phyloP scores from a whole-genome alignment of 768 basidiomycete species.

The Tricholoma terreum region DNA sequence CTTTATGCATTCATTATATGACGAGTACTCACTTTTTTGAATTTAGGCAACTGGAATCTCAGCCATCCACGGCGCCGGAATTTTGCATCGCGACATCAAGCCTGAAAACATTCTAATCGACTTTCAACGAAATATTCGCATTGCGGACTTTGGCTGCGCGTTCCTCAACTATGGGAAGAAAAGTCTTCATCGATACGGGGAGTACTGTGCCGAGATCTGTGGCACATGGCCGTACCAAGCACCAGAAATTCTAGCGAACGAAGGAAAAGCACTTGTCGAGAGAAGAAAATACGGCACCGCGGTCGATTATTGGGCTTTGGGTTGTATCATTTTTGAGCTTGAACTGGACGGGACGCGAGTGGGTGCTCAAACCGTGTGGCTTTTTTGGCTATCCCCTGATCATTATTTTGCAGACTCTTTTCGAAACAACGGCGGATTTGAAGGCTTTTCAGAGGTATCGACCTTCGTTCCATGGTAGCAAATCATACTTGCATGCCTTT shows the following conservation, averaged over 20 bases:
- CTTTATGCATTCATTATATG: not conserved
- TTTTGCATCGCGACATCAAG: constrained; percentile 70
- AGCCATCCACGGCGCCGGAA: constrained; percentile 53
- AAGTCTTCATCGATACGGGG: constrained; percentile 11
- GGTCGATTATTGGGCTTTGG: constrained; percentile 43
- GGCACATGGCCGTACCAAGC: constrained; percentile 40
- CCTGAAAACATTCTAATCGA: constrained; percentile 67
- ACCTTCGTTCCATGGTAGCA: constrained; percentile 1
- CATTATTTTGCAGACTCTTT: constrained; percentile 26
- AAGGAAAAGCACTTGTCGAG: constrained; percentile 4
- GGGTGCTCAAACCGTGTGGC: not conserved
- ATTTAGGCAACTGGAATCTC: constrained; percentile 39
- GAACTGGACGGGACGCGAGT: constrained; percentile 27
- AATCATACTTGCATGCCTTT: constrained; percentile 21
- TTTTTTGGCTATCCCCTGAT: not conserved
- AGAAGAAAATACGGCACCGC: constrained; percentile 26
- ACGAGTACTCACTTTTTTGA: not conserved
- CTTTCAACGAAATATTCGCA: constrained; percentile 34
- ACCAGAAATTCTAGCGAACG: constrained; percentile 36
- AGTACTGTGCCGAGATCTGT: constrained; percentile 22
- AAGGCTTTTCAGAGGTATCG: constrained; percentile 20
- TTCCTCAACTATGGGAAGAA: constrained; percentile 14
- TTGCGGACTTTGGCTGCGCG: constrained; percentile 41
- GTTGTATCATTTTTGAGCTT: constrained; percentile 39
- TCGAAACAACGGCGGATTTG: constrained; percentile 22